A percentile compares a stretch with the other conserved stretches of the same genome.
Conservation (phyloP, 129 eudicot species). For the Pseudognaphalium luteoalbum region DNA sequence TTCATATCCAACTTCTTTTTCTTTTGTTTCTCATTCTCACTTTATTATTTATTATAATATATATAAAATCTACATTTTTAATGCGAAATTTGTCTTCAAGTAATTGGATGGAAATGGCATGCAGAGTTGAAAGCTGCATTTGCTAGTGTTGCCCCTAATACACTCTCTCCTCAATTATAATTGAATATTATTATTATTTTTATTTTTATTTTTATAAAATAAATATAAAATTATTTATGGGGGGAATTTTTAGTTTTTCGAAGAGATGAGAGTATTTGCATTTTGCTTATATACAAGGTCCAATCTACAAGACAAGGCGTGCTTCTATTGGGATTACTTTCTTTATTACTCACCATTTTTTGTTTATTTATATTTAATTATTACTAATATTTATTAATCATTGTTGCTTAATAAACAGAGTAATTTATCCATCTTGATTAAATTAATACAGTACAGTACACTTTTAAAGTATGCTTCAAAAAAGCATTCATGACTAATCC, state of each 20-base stretch:
- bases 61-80: background rate
- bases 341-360: background rate
- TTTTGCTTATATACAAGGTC: conserved; percentile 27
- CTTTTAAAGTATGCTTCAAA: background rate
- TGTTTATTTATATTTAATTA: no score
- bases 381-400: no score
- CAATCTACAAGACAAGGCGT: conserved; percentile 42
- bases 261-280: conserved; percentile 34
- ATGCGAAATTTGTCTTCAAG: conserved; percentile 50
- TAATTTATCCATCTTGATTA: no score
- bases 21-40: background rate
- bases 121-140: conserved; percentile 74
- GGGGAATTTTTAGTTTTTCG: conserved; percentile 31
- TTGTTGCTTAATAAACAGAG: background rate
- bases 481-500: background rate
- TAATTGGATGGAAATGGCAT: conserved; percentile 72
- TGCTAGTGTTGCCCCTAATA: conserved; percentile 38
- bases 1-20: conserved; percentile 33
- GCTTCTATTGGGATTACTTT: conserved; percentile 26
- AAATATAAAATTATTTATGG: background rate
- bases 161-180: conserved; percentile 41
- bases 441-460: background rate
- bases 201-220: background rate
- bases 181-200: background rate
- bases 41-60: background rate